These are phyloP conservation scores for Suillus americanus DNA, from an alignment of 768 basidiomycete genomes.

Conservation along the genomic window DNA sequence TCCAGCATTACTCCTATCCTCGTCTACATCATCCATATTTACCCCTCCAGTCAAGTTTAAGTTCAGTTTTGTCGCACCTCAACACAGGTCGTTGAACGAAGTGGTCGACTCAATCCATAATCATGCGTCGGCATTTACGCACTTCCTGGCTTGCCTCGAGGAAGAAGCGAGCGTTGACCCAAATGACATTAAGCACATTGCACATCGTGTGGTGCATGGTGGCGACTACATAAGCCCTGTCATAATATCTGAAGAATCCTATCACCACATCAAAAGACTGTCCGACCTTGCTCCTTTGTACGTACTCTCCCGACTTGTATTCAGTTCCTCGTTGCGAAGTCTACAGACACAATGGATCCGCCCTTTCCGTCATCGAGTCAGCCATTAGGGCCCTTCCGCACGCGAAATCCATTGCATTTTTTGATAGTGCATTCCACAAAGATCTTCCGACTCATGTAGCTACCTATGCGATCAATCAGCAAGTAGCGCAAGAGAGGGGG, in stretches of 20 bases:
- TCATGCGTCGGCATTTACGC: slow-evolving; percentile 61
- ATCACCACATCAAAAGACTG: slow-evolving; percentile 69
- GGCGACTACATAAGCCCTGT: slow-evolving; percentile 76
- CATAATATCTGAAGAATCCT: slow-evolving; percentile 63
- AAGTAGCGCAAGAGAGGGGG: slow-evolving; percentile 59
- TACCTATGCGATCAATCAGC: slow-evolving; percentile 74
- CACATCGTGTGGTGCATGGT: slow-evolving; percentile 86
- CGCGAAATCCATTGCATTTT: slow-evolving; percentile 77
- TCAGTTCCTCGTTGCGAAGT: not conserved
- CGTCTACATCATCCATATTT: slow-evolving; percentile 57
- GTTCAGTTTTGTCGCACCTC: slow-evolving; percentile 28
- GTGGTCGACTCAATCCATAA: slow-evolving; percentile 42
- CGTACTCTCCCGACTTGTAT: slow-evolving; percentile 27
- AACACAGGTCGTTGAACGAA: slow-evolving; percentile 19
- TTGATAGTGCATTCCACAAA: slow-evolving; percentile 85
- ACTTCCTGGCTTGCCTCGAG: slow-evolving; percentile 54
- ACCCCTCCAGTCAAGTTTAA: slow-evolving; percentile 53
- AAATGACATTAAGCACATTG: slow-evolving; percentile 51
- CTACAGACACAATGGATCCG: slow-evolving; percentile 59
- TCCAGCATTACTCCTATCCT: slow-evolving; percentile 48
- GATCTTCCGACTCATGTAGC: slow-evolving; percentile 75
- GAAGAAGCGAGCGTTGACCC: slow-evolving; percentile 41
- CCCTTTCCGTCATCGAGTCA: slow-evolving; percentile 57
- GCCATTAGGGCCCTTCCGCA: slow-evolving; percentile 63
- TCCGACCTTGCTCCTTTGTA: slow-evolving; percentile 82